Base-by-base conservation (phyloP, 1,139 yeast genomes). In the Taiozyma sp. region DNA sequence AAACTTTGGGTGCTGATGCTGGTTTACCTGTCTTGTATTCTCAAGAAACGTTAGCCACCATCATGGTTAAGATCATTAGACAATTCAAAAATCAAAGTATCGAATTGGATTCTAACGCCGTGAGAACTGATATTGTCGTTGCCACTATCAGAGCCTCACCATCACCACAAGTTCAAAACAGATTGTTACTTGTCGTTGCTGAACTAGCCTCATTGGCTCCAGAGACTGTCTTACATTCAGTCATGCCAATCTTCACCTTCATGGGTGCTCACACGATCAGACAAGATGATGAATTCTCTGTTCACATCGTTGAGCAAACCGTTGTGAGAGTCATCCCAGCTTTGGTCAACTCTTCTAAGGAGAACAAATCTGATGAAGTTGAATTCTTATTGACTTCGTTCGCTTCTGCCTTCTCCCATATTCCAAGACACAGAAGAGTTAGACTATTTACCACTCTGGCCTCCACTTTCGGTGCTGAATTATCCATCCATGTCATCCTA, bases 241-340 rank as follows among this genome's bases (percentile, higher is more conserved):
- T 95, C 14, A 93, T 93, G 99, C 99, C 99, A 22, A 92, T 93
- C 50, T 93, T 93, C 73, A 95, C 99, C 0, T 95, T 93, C 64
- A 93, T 93, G 99, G 99, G 99, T 52, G 96, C 98, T 32, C 96
- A 91, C 63, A 91, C 98, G 13, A 81, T 95, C 48, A 85, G 97
- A 65, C 97, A 93, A 71, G 99, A 93, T 68, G 98, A 93, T 67
- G 97, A 91, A 64, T 92, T 89, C 66, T 89, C 97, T 2, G 87
- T 87, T 45, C 87, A 88, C 57, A 97, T 93, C 41, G 90, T 95
- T 56, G 96, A 91, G 64, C 95, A 90, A 66, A 93, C 99, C 3
- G 87, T 93, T 49, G 75, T 88, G 16, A 85, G 88, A 61, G 97
- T 93, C 48, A 84, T 93, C 45, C 99, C 99, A 4, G 97, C 98